Evolutionary conservation across 495 filamentous ascomycete genomes (phyloP).

Genomic region (Penicillium crystallinum): DNA sequence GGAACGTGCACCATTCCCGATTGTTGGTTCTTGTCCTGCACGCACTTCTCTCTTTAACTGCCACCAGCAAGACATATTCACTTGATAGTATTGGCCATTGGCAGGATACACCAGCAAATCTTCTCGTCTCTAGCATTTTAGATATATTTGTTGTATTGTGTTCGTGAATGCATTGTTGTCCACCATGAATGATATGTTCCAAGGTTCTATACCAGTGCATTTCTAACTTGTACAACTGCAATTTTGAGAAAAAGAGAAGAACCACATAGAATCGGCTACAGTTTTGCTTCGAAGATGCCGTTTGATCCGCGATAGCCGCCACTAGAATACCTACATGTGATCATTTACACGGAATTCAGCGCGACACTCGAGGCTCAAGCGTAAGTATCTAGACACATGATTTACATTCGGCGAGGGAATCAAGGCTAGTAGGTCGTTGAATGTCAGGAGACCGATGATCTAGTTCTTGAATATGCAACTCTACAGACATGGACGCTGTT

Average conservation of each 20-base stretch:
- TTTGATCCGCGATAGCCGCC: too few relatives aligned
- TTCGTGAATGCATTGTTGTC: too few relatives aligned
- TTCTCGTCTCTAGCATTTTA: neutral
- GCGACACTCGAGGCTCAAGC: neutral
- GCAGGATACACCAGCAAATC: too few relatives aligned
- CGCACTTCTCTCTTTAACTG: neutral
- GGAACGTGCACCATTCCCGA: neutral
- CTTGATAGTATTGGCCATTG: neutral
- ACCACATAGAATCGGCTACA: too few relatives aligned
- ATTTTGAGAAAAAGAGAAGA: too few relatives aligned
- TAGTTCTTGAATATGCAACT: neutral
- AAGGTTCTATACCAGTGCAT: too few relatives aligned
- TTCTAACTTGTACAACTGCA: too few relatives aligned
- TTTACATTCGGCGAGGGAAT: neutral
- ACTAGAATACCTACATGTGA: neutral
- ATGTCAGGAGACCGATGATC: neutral
- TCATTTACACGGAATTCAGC: neutral
- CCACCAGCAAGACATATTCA: neutral
- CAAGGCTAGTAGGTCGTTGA: neutral
- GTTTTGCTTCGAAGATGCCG: too few relatives aligned
- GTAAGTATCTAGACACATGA: neutral
- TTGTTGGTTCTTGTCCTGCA: neutral
- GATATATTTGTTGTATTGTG: too few relatives aligned
- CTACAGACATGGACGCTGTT: neutral
- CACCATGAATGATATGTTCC: too few relatives aligned